A percentile compares a stretch with the other conserved stretches of the same genome.
Evolutionary conservation across 1,284 basidiomycete genomes (phyloP).

Genomic region (Erythrobasidium hasegawianum): DNA sequence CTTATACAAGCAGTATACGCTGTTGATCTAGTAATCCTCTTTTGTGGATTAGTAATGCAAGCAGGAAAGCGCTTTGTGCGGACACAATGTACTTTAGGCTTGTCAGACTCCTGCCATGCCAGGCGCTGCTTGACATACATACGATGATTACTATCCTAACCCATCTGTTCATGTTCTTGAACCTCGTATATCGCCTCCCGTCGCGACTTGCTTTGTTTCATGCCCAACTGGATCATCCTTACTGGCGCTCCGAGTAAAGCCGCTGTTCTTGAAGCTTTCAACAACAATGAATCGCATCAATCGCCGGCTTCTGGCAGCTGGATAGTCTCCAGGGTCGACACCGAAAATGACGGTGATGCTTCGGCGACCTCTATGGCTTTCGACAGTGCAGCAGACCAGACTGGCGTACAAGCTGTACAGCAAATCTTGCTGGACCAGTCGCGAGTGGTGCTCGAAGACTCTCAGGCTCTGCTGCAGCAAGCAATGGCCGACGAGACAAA

Average conservation of each 20-base stretch:
- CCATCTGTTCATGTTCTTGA: too few relatives aligned
- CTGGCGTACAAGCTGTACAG: background rate
- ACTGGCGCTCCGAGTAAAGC: background rate
- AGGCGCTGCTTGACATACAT: too few relatives aligned
- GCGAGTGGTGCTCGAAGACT: slow-evolving; percentile 9
- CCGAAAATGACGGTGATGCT: background rate
- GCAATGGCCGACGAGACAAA: background rate
- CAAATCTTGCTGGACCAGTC: slow-evolving; percentile 1
- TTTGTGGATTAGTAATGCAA: too few relatives aligned
- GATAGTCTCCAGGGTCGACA: background rate
- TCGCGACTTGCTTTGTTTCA: too few relatives aligned
- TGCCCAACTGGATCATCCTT: background rate
- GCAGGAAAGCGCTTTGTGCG: too few relatives aligned
- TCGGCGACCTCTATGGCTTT: background rate
- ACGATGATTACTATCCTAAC: too few relatives aligned
- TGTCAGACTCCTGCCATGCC: too few relatives aligned
- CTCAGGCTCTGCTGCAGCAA: background rate
- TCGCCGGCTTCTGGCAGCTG: background rate
- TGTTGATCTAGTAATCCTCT: too few relatives aligned
- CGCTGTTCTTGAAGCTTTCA: background rate
- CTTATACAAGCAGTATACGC: too few relatives aligned
- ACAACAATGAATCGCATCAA: background rate
- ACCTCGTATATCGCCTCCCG: too few relatives aligned
- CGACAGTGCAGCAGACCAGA: background rate
- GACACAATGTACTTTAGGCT: too few relatives aligned